phyloP scores from a whole-genome alignment of 2,329 filamentous ascomycete genomes.

The Fusarium pseudoanthophilum region DNA sequence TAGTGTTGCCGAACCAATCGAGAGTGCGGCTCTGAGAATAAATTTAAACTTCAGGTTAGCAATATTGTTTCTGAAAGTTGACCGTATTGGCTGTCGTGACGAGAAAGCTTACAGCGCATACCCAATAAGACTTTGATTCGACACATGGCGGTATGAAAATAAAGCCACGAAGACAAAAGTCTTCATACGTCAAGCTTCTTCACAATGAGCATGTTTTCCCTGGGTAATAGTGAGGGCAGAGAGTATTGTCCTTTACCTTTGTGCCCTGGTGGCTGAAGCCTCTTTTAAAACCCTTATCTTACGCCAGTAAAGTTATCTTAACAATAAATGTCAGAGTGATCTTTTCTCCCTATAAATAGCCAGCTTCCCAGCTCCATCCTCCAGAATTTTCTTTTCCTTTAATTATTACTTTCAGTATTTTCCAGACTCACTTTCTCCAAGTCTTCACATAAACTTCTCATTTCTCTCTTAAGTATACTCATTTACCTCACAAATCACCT shows the following conservation, averaged over 20 bases:
- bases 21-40: rapidly evolving
- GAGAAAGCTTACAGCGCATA: rapidly evolving
- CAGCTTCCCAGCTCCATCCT: rapidly evolving
- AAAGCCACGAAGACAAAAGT: rapidly evolving
- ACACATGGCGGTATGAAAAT: rapidly evolving
- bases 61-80: rapidly evolving
- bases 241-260: no score
- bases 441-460: rapidly evolving
- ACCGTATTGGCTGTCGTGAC: rapidly evolving
- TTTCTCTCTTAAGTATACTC: rapidly evolving
- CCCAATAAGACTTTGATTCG: rapidly evolving
- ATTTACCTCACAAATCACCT: no score
- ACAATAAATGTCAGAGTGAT: neutral
- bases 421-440: neutral
- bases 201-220: rapidly evolving
- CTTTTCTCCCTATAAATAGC: neutral
- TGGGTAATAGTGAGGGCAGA: no score
- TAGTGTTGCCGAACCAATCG: rapidly evolving
- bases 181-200: rapidly evolving
- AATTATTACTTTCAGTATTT: rapidly evolving
- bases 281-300: no score
- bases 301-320: rapidly evolving
- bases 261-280: no score
- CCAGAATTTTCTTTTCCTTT: neutral
- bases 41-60: rapidly evolving